Evolutionary conservation across 306 rosid genomes (phyloP).

Genomic region (Lotus japonicus): DNA sequence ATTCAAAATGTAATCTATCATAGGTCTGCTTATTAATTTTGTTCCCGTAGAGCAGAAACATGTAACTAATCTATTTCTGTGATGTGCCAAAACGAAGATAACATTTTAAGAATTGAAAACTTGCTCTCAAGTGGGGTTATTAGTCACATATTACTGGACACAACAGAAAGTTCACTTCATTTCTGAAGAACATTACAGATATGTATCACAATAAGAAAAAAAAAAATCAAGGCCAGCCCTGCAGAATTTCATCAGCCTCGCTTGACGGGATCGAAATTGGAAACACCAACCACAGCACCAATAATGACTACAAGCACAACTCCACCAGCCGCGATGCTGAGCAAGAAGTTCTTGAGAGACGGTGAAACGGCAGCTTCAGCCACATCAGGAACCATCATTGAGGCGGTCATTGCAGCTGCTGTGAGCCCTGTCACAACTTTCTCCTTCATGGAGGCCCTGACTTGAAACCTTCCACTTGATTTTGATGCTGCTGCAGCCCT

Average conservation of each 20-base stretch:
- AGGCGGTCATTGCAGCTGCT: constrained; percentile 68
- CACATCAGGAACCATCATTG: constrained; percentile 75
- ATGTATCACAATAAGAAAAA: constrained; percentile 7
- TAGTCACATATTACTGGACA: constrained; percentile 35
- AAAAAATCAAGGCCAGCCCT: background rate
- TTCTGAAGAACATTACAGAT: constrained; percentile 26
- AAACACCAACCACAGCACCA: constrained; percentile 76
- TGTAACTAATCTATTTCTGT: background rate
- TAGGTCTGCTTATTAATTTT: constrained; percentile 8
- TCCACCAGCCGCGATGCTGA: constrained; percentile 90
- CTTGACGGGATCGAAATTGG: constrained; percentile 95
- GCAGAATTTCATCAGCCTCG: constrained; percentile 46
- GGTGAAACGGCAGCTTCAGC: constrained; percentile 91
- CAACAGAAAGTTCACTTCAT: constrained; percentile 22
- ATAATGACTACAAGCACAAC: constrained; percentile 45
- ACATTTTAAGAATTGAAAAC: constrained; percentile 29
- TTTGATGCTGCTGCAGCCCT: constrained; percentile 33
- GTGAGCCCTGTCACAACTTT: constrained; percentile 69
- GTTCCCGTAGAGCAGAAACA: background rate
- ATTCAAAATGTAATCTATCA: background rate
- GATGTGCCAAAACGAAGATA: background rate
- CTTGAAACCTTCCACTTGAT: constrained; percentile 37
- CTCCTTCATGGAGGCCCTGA: constrained; percentile 83
- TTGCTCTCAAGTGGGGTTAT: constrained; percentile 9
- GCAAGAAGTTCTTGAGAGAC: constrained; percentile 93